Evolutionary conservation across 2,329 filamentous ascomycete genomes (phyloP).

Genomic region (Didymella arachidicola): DNA sequence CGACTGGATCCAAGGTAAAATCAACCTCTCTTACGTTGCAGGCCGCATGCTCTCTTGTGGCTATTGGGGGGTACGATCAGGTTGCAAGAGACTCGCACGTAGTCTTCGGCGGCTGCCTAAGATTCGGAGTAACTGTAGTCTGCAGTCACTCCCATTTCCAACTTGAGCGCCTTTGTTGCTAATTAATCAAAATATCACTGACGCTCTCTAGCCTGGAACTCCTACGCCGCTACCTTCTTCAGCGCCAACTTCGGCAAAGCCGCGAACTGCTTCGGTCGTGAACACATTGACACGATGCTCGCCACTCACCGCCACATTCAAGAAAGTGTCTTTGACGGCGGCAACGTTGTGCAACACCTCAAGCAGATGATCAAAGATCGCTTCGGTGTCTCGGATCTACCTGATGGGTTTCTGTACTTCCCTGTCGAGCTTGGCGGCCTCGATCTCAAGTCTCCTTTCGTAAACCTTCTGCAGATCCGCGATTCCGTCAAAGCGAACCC

Average conservation of each 20-base stretch:
- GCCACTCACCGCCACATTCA: constrained; percentile 60
- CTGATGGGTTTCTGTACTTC: constrained; percentile 63
- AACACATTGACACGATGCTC: constrained; percentile 63
- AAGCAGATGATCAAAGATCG: constrained; percentile 61
- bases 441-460: constrained; percentile 60
- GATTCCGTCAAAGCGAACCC: constrained; percentile 43
- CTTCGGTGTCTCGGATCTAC: constrained; percentile 59
- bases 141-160: neutral
- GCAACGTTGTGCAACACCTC: constrained; percentile 45
- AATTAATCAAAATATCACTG: neutral
- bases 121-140: neutral
- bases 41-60: neutral
- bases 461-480: constrained; percentile 57
- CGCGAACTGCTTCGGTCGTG: constrained; percentile 61
- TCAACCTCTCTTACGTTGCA: neutral
- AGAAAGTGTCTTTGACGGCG: constrained; percentile 54
- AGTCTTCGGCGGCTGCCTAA: neutral
- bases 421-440: constrained; percentile 61
- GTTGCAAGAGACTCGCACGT: neutral
- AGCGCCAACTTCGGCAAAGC: constrained; percentile 61
- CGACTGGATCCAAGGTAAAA: constrained; percentile 40
- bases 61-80: neutral
- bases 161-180: too few relatives aligned
- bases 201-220: constrained; percentile 56
- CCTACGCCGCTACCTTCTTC: constrained; percentile 62